Evolutionary conservation across 2,329 filamentous ascomycete genomes (phyloP), one percentile per base, ranked within the genome.

Genomic region (Fusarium heterosporum): DNA sequence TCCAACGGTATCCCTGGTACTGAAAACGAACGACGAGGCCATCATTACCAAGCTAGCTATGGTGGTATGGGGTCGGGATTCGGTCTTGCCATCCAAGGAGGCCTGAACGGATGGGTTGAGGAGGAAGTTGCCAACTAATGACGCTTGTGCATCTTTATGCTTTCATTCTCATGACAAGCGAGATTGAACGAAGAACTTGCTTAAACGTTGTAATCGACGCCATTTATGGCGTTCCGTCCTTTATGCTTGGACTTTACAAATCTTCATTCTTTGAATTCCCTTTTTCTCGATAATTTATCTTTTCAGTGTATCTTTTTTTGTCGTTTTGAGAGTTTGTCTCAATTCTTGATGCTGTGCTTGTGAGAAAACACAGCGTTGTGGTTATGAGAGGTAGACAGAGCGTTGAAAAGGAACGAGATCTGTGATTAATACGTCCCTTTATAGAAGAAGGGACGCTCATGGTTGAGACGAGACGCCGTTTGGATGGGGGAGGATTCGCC

Each of bases 91-190:
- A 88, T 90, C 54, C 87, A 89, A 73, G 84, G 87, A 63, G 86
- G 86, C 8, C 77, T 90, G 69, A 89, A 89, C 68, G 88, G 88
- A 54, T 90, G 88, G 88, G 87, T 87, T 34, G 88, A 90, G 77
- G 88, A 90, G 75, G 87, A 89, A 76, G 85, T 89, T 66, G 83
- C 84, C 59, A 88, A 88, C 78, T 89, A 78, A 79, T 63, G 61
- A 62, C 54, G 59, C 53, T 65, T 52, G 49, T 64, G 50, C 51
- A 70, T 72, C 71, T 67, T 73, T 69, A 70, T 69, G 71, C 61
- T 41, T 63, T 66, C 57, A 59, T 38, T 69, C 65, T 66, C 48
- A 56, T 60, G 55, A 55, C 61, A 55, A 55, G 56, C 54, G 61
- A 71, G 63, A 73, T 67, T 61, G 55, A 67, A 64, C 61, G 61